Conservation (phyloP, 495 filamentous ascomycete genomes). For the Neurospora terricola region DNA sequence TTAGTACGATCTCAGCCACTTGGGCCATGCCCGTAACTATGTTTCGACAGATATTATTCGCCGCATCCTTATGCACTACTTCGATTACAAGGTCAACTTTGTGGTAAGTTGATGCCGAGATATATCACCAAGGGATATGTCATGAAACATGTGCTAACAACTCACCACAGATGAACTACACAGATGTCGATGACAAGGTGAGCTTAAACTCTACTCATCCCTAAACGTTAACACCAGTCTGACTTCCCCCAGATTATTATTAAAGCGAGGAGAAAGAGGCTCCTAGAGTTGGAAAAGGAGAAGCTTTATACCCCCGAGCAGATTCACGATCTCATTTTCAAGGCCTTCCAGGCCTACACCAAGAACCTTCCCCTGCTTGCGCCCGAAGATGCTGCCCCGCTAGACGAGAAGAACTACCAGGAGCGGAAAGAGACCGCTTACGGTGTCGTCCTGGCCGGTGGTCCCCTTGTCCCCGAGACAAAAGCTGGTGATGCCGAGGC, state of each 20-base stretch:
- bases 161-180: slow-evolving; percentile 65
- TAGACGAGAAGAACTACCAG: slow-evolving; percentile 45
- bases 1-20: background rate
- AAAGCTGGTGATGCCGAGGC: slow-evolving; percentile 60
- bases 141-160: background rate
- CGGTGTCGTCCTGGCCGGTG: slow-evolving; percentile 50
- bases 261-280: slow-evolving; percentile 64
- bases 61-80: slow-evolving; percentile 77
- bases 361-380: slow-evolving; percentile 64
- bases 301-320: slow-evolving; percentile 34
- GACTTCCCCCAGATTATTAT: slow-evolving; percentile 58
- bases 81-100: slow-evolving; percentile 76
- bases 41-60: slow-evolving; percentile 88
- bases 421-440: slow-evolving; percentile 51
- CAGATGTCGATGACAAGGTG: slow-evolving; percentile 85
- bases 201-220: background rate
- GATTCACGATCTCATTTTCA: slow-evolving; percentile 41
- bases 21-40: slow-evolving; percentile 68
- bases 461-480: slow-evolving; percentile 50
- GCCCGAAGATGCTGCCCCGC: slow-evolving; percentile 10
- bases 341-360: slow-evolving; percentile 63
- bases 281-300: slow-evolving; percentile 51
- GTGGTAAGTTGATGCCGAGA: slow-evolving; percentile 31
- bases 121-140: too few species aligned
- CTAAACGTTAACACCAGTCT: background rate